Evolutionary conservation across 768 basidiomycete species (phyloP).

Genomic region (Boletus tylopilopsis): DNA sequence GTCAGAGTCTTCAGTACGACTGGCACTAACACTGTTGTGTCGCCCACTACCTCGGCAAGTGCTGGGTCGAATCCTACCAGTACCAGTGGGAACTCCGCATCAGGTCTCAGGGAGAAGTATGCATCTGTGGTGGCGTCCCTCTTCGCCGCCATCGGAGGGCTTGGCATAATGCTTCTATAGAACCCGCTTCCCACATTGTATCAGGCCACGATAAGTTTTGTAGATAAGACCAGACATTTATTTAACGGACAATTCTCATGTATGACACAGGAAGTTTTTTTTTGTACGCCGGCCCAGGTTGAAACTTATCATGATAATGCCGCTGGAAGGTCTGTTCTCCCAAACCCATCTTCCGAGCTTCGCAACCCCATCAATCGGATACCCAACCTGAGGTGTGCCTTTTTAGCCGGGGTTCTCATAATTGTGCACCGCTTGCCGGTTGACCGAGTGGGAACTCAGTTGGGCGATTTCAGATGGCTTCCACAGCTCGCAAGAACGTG

Average conservation of each 20-base stretch:
- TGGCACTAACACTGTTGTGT: conserved; percentile 27
- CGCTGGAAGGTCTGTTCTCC: too few species aligned
- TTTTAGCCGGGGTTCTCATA: too few species aligned
- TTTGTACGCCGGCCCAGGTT: too few species aligned
- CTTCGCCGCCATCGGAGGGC: conserved; percentile 9
- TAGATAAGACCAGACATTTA: background rate
- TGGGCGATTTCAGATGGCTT: background rate
- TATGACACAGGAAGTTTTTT: too few species aligned
- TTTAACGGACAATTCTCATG: too few species aligned
- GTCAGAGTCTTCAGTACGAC: conserved; percentile 46
- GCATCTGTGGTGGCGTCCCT: conserved; percentile 7
- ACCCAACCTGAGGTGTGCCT: too few species aligned
- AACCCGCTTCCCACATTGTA: background rate
- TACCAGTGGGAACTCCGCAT: conserved; percentile 6
- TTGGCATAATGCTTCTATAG: conserved; percentile 16
- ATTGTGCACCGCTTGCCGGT: background rate
- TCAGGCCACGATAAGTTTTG: background rate
- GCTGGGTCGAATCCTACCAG: too few species aligned
- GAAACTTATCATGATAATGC: too few species aligned
- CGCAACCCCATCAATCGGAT: too few species aligned
- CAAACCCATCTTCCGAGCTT: background rate
- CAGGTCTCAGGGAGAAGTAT: background rate
- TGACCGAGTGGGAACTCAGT: conserved; percentile 3
- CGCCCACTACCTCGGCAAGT: conserved; percentile 18
- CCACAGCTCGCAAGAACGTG: background rate